phyloP scores from a whole-genome alignment of 495 filamentous ascomycete species.

The Penicillium maclennaniae region DNA sequence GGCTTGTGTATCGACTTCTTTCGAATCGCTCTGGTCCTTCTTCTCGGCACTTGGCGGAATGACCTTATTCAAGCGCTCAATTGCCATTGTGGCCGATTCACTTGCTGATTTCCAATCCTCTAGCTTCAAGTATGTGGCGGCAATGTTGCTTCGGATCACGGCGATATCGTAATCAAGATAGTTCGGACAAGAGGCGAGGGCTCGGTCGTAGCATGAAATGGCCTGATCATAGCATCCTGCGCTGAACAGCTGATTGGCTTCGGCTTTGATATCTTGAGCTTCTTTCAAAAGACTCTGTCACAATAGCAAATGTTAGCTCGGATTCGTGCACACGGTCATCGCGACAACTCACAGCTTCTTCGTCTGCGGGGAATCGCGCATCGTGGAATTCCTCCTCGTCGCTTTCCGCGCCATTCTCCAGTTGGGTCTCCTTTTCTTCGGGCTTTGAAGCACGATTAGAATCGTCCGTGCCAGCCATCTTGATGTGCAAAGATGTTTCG shows the following conservation, averaged over 20 bases:
- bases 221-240: conserved; percentile 72
- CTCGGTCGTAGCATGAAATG: conserved; percentile 85
- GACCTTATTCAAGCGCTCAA: conserved; percentile 67
- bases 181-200: conserved; percentile 73
- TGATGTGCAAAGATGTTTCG: not conserved
- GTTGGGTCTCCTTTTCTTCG: conserved; percentile 8
- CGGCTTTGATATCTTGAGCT: conserved; percentile 68
- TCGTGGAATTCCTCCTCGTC: conserved; percentile 47
- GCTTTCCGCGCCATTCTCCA: conserved; percentile 28
- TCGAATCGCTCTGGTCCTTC: conserved; percentile 15
- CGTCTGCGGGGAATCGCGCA: conserved; percentile 63
- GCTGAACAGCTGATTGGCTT: conserved; percentile 75
- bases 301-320: conserved; percentile 1
- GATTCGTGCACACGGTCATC: not conserved
- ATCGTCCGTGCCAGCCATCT: conserved; percentile 10
- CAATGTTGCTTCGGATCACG: conserved; percentile 7
- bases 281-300: conserved; percentile 62
- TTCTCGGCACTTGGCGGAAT: conserved; percentile 34
- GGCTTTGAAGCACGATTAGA: not conserved
- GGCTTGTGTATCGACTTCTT: conserved; percentile 11
- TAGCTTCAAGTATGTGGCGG: conserved; percentile 82
- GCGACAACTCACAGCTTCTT: conserved; percentile 65
- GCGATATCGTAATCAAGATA: conserved; percentile 83
- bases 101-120: conserved; percentile 83
- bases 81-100: conserved; percentile 64